Conservation (phyloP, 129 eudicot genomes). For the Rutidosis leptorrhynchoides region DNA sequence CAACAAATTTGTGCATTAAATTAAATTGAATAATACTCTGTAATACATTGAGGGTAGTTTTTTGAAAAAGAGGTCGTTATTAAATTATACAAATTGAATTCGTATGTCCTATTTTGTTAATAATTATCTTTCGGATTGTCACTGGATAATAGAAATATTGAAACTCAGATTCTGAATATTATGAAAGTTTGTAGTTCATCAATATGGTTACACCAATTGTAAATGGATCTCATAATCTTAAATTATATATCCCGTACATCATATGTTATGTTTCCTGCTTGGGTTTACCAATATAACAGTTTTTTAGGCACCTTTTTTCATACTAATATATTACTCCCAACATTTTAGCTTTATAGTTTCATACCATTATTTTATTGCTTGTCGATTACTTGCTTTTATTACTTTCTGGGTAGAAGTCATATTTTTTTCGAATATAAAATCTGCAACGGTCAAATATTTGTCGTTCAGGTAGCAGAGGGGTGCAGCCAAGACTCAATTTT, state of each 20-base stretch:
- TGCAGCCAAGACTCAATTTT: background rate
- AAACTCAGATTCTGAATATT: background rate
- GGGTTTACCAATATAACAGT: conserved; percentile 13
- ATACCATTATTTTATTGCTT: background rate
- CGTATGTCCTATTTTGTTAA: too few relatives aligned
- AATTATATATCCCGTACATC: conserved; percentile 15
- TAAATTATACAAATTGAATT: too few relatives aligned
- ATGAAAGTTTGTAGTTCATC: background rate
- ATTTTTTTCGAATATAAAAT: too few relatives aligned
- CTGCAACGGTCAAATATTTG: background rate
- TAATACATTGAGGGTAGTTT: too few relatives aligned
- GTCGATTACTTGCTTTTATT: background rate
- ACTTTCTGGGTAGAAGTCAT: background rate
- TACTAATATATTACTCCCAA: background rate
- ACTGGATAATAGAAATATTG: too few relatives aligned
- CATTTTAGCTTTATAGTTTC: background rate
- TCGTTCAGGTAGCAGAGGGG: background rate
- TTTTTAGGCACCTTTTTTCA: conserved; percentile 19
- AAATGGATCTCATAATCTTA: background rate
- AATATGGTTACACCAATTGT: background rate
- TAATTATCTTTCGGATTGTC: too few relatives aligned
- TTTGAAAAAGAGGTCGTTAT: too few relatives aligned
- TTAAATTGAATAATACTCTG: too few relatives aligned
- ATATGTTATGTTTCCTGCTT: background rate
- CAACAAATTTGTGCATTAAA: too few relatives aligned